Conservation (phyloP, 1,284 basidiomycete genomes). For the Wallemia mellicola region DNA sequence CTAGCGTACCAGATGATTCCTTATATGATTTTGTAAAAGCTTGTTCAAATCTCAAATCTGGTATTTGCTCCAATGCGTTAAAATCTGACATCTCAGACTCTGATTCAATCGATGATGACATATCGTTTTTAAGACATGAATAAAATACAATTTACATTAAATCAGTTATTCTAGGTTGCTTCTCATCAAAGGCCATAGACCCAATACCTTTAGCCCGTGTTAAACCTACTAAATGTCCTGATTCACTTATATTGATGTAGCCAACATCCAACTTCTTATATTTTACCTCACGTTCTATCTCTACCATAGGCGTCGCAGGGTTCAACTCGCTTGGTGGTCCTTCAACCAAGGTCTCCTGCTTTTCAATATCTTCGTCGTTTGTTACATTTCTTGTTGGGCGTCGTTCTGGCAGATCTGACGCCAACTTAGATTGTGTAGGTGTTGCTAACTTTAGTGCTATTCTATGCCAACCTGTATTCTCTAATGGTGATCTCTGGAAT, state of each 20-base stretch:
- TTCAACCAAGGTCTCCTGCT: background rate
- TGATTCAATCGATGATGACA: no score
- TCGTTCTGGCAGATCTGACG: no score
- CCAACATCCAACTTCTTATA: background rate
- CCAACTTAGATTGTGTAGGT: background rate
- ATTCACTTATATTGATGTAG: background rate
- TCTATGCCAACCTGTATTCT: background rate
- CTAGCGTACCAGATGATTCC: background rate
- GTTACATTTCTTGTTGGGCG: no score
- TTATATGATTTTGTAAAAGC: background rate
- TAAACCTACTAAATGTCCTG: background rate
- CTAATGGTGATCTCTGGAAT: background rate
- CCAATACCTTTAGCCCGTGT: background rate
- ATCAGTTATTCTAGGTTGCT: background rate
- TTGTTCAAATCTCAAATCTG: background rate
- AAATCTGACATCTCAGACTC: background rate
- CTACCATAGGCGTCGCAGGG: background rate
- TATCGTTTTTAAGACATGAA: background rate
- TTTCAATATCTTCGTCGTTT: background rate
- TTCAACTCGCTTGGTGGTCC: background rate
- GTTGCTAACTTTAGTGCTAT: background rate
- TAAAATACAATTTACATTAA: background rate
- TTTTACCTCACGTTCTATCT: background rate
- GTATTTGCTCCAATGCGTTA: background rate
- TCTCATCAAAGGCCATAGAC: background rate